Evolutionary conservation across 768 basidiomycete species (phyloP).

Genomic region (Suillus hirtellus): DNA sequence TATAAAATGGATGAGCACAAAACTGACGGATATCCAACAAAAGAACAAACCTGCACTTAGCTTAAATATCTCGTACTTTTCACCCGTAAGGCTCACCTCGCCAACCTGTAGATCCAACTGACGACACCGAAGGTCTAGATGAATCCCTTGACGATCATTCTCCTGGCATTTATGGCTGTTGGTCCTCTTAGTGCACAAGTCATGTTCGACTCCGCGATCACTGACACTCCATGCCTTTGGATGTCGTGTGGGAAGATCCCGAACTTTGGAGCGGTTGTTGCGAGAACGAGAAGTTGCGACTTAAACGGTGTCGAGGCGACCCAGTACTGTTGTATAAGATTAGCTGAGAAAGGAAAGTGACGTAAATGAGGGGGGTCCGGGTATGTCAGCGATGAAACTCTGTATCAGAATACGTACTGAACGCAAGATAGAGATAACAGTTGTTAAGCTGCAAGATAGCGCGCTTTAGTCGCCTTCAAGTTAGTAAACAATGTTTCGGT

Average conservation of each 20-base stretch:
- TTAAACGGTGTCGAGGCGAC: not conserved
- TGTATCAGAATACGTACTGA: not conserved
- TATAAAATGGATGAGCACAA: not conserved
- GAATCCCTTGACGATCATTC: not conserved
- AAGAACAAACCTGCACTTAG: not conserved
- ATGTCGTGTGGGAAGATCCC: constrained; percentile 2
- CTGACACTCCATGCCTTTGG: constrained; percentile 10
- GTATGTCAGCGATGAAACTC: not conserved
- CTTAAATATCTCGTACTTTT: not conserved
- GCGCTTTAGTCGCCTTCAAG: not conserved
- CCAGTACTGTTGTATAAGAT: constrained; percentile 4
- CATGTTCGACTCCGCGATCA: too few species aligned
- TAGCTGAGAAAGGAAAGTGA: too few species aligned
- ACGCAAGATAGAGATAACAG: not conserved
- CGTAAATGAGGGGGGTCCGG: not conserved
- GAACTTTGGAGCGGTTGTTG: not conserved
- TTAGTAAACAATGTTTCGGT: not conserved
- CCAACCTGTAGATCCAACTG: not conserved
- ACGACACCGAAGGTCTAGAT: not conserved
- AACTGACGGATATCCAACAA: not conserved
- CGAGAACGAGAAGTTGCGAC: not conserved
- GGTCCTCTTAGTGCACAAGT: not conserved
- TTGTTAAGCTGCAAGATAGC: not conserved
- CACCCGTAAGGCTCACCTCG: not conserved
- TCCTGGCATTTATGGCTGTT: not conserved